phyloP scores from a whole-genome alignment of 495 filamentous ascomycete genomes.

The Endocarpon pusillum region DNA sequence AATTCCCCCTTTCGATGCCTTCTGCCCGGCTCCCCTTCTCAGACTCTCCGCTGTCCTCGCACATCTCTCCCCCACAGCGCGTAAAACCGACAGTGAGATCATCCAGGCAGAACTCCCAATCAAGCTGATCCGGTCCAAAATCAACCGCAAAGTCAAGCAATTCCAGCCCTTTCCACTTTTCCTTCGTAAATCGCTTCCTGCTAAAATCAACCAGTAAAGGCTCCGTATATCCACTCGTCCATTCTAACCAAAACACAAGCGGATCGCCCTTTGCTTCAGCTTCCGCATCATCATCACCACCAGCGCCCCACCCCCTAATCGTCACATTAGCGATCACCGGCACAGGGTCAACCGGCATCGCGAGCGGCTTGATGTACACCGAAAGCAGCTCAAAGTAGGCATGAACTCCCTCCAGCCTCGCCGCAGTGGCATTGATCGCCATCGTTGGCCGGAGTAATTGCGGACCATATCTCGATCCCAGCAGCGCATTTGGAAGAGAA shows the following conservation, averaged over 20 bases:
- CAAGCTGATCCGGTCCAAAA: conserved; percentile 9
- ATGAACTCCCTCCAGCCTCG: background rate
- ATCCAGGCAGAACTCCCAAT: conserved; percentile 24
- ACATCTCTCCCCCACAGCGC: too few species aligned
- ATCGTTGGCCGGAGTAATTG: conserved; percentile 2
- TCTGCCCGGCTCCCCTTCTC: too few species aligned
- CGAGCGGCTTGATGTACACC: conserved; percentile 18
- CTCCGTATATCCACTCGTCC: conserved; percentile 4
- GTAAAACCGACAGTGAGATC: too few species aligned
- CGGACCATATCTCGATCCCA: conserved; percentile 13
- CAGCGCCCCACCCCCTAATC: conserved; percentile 8
- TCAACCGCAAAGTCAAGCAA: conserved; percentile 13
- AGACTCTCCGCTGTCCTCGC: too few species aligned
- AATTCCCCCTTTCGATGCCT: too few species aligned
- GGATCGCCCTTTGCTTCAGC: conserved; percentile 1
- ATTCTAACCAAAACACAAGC: conserved; percentile 7
- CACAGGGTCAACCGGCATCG: too few species aligned
- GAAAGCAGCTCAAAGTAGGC: conserved; percentile 7
- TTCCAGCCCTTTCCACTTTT: conserved; percentile 11
- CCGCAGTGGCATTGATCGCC: conserved; percentile 1
- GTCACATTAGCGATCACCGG: conserved; percentile 7
- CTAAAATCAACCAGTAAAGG: conserved; percentile 13
- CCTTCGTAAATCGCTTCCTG: conserved; percentile 9
- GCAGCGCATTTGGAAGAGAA: conserved; percentile 16
- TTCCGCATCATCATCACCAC: background rate